Evolutionary conservation across 2,329 filamentous ascomycete genomes (phyloP), one percentile per base, ranked within the genome.

Genomic region (Aureobasidium subglaciale): DNA sequence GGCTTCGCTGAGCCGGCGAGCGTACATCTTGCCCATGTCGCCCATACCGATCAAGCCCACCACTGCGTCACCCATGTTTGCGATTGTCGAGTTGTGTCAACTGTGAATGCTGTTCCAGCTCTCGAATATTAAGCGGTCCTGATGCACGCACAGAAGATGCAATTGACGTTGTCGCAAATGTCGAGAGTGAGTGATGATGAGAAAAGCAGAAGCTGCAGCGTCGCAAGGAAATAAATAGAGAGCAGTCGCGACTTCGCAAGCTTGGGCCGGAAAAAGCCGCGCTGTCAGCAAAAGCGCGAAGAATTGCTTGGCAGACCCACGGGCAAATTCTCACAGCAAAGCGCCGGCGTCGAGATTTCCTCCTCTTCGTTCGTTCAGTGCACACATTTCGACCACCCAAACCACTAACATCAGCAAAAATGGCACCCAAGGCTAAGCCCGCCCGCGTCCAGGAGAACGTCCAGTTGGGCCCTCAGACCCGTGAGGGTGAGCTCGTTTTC

Each of bases 1-100:
- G 68, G 92, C 93, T 68, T 83, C 83, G 72, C 89, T 90, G 66
- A 99, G 82, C 68, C 85, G 84, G 67, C 87, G 84, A 67, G 93
- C 89, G 73, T 99, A 99, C 90, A 99, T 95, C 80, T 87, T 95
- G 67, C 93, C 93, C 93, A 99, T 99, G 68, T 96, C 92, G 62
- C 93, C 93, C 91, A 99, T 96, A 59, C 93, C 93, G 70, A 99
- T 99, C 68, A 99, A 87, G 63, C 93, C 93, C 63, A 99, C 82
- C 60, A 86, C 83, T 69, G 89, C 89, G 67, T 81, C 78, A 63
- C 85, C 82, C 85, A 82, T 76, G 57, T 56, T 75, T 64, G 67
- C 62, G 57, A 24, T 43, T 35, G 50, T 54, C 50, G 50, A 20
- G 29, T 40, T 48, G 25, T 18, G 34, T 40, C 32, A 41, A 52